Conservation (phyloP, 2,329 filamentous ascomycete species). For the Phialemoniopsis sp. region DNA sequence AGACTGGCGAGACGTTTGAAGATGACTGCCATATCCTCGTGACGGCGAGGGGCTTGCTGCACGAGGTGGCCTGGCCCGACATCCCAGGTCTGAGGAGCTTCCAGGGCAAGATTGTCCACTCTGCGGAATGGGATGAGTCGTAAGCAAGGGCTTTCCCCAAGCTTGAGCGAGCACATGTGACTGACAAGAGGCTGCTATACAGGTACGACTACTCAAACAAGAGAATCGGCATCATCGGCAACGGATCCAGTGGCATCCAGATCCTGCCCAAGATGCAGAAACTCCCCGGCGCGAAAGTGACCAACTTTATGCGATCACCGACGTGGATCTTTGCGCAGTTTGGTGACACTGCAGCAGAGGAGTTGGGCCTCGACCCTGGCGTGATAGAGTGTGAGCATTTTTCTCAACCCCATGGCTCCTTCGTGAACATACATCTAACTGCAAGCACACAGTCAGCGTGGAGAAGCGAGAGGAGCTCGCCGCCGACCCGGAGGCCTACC, state of each 20-base stretch:
- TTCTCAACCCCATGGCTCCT: no score
- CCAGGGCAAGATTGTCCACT: conserved; percentile 38
- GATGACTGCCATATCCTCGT: conserved; percentile 36
- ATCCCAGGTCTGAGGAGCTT: conserved; percentile 36
- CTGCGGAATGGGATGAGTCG: conserved; percentile 37
- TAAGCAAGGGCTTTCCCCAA: no score
- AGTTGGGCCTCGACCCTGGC: conserved; percentile 34
- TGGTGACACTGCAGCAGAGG: conserved; percentile 36
- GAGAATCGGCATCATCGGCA: conserved; percentile 45
- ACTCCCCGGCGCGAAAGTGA: conserved; percentile 31
- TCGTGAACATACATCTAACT: no score
- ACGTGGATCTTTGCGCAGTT: conserved; percentile 46
- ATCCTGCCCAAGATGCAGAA: conserved; percentile 46
- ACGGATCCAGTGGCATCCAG: conserved; percentile 47
- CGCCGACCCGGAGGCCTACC: conserved; percentile 28
- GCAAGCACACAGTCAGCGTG: conserved; percentile 31
- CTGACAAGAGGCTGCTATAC: neutral
- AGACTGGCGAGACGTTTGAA: conserved; percentile 29
- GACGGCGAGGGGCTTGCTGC: conserved; percentile 35
- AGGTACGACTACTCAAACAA: conserved; percentile 44
- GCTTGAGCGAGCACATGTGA: no score
- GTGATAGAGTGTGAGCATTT: conserved; percentile 32
- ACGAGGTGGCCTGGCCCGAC: conserved; percentile 36
- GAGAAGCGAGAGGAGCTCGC: conserved; percentile 32
- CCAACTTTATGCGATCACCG: conserved; percentile 42